Evolutionary conservation across 164 flowering plant genomes (phyloP), one percentile per base, ranked within the genome.

Genomic region (Santalum album): DNA sequence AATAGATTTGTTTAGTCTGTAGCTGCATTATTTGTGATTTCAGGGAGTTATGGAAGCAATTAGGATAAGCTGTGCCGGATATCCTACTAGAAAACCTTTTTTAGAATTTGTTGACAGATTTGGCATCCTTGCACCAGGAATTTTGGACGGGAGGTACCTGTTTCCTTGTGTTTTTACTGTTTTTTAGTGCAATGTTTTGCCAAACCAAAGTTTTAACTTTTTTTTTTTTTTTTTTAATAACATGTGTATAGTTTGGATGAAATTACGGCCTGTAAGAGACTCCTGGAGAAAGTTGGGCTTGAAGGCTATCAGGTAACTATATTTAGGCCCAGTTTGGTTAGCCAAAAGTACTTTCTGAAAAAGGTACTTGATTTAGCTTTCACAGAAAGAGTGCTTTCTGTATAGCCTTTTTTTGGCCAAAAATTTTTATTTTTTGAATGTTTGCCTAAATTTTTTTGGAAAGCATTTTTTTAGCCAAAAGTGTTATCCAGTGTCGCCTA

Each of bases 31-130:
- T 48, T 14, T 48, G 16, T 23, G 14, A 48, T 25, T 50, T 50
- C 53, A 50, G 53, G 53, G 53, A 29, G 53, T 50, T 7, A 50
- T 50, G 53, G 53, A 50, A 14, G 53, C 53, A 17, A 50, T 50
- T 26, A 50, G 53, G 35, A 50, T 50, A 25, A 50, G 53, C 16
- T 50, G 53, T 50, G 53, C 53, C 26, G 53, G 53, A 18, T 50
- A 50, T 29, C 53, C 53, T 50, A 50, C 53, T 25, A 50, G 53
- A 26, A 50, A 50, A 25, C 36, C 53, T 6, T 50, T 50, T 50
- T 50, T 50, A 18, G 53, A 50, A 50, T 50, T 50, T 17, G 35
- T 26, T 14, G 53, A 29, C 21, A 25, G 53, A 50, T 50, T 50
- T 50, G 53, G 53, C 36, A 50, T 50, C 5, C 53, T 50, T 50